Base-by-base conservation (phyloP, 257 asterid genomes). In the Hygrophila difformis region DNA sequence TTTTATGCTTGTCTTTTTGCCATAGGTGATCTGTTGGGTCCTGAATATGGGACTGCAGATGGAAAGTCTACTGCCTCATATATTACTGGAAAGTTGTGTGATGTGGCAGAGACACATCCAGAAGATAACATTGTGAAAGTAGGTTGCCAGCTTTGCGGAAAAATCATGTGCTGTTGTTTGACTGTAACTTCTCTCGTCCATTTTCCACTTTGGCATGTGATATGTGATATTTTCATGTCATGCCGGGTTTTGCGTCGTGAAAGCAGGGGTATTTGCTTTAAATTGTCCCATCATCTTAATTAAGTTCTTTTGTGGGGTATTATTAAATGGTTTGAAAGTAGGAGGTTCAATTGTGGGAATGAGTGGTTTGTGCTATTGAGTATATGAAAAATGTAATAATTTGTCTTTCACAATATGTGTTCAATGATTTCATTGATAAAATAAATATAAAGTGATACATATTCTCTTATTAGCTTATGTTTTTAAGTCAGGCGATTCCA, bases 11-110 rank as follows among this genome's bases (percentile, higher is more conserved):
- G 6, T 31, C 56, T 50, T 47, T 38, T 43, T 46, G 33, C 51
- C 43, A 26, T 72, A 91, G 99, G 94, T 91, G 49, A 91, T 91
- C 63, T 91, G 99, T 56, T 91, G 99, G 99, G 95, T 91, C 55
- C 63, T 91, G 68, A 91, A 76, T 86, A 86, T 65, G 96, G 96
- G 60, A 80, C 89, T 60, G 93, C 87, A 53, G 94, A 76, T 74
- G 94, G 92, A 49, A 86, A 78, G 62, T 75, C 78, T 67, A 75
- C 99, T 51, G 92, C 99, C 53, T 78, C 96, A 42, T 82, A 91
- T 74, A 78, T 86, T 48, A 73, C 78, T 43, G 99, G 99, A 46
- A 91, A 86, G 68, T 73, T 91, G 66, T 76, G 92, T 65, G 99
- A 91, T 51, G 79, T 71, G 46, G 86, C 99, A 34, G 99, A 91